Base-by-base conservation (phyloP, 139 green algal species). In the Asterochloris sp. region DNA sequence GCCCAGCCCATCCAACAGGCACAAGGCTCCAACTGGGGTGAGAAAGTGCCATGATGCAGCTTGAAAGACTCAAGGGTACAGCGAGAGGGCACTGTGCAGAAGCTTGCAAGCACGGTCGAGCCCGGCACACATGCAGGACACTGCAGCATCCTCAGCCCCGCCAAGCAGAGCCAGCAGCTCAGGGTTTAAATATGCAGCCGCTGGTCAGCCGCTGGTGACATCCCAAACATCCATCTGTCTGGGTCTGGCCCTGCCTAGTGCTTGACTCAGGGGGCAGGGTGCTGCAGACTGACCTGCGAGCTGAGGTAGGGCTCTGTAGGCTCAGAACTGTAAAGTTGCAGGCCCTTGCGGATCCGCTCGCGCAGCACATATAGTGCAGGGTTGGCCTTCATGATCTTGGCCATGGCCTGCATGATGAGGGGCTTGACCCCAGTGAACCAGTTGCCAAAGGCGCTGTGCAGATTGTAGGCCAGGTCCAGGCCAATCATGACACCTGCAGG, bases 381-480 rank as follows among this genome's bases (percentile, higher is more conserved):
- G 90, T 99, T 99, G 84, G 89, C 90, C 92, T 99, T 98, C 94
- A 99, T 99, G 92, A 98, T 98, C 91, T 98, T 98, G 84, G 94
- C 92, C 94, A 98, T 94, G 54, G 95, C 94, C 88, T 97, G 92
- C 69, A 95, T 89, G 38, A 98, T 82, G 19, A 99, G 93, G 13
- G 96, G 94, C 93, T 99, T 99, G 82, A 93, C 89, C 23, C 97
- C 97, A 0, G 96, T 95, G 90, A 99, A 99, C 97, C 97, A 99
- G 92, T 99, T 99, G 84, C 97, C 97, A 80, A 94, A 99, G 26
- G 92, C 89, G 26, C 90, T 95, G 91, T 99, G 94, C 89, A 99
- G 91, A 90, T 99, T 99, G 94, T 99, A 99, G 1, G 95, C 95
- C 66, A 99, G 92, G 86, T 99, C 97, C 13, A 99, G 91, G 83